Conservation (phyloP, 495 filamentous ascomycete genomes). For the Podospora appendiculata region DNA sequence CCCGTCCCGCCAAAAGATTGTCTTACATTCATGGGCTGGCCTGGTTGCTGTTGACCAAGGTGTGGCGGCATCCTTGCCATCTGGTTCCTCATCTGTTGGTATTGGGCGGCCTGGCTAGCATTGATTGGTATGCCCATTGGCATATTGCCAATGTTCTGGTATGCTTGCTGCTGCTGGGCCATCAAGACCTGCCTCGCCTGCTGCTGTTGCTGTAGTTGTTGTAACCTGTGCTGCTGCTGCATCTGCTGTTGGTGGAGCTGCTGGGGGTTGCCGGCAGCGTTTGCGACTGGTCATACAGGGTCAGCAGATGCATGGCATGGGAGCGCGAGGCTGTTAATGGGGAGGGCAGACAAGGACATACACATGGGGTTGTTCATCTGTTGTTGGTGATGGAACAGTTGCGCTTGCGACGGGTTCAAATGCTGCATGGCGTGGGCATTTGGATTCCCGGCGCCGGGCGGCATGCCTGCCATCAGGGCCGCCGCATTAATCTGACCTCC, state of each 20-base stretch:
- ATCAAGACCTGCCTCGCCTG: slow-evolving; percentile 37
- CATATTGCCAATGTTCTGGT: slow-evolving; percentile 35
- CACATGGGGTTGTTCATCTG: slow-evolving; percentile 25
- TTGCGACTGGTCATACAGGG: slow-evolving; percentile 28
- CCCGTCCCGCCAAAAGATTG: slow-evolving; percentile 1
- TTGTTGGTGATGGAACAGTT: slow-evolving; percentile 55
- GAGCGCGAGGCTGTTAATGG: background rate
- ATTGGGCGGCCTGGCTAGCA: slow-evolving; percentile 12
- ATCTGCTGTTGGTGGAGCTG: slow-evolving; percentile 24
- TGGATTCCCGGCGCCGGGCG: slow-evolving; percentile 59
- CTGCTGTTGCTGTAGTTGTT: slow-evolving; percentile 36
- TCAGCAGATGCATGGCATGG: slow-evolving; percentile 4
- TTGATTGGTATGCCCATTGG: slow-evolving; percentile 57
- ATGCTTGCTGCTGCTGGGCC: slow-evolving; percentile 42
- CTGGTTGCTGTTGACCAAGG: slow-evolving; percentile 30
- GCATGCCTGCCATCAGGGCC: slow-evolving; percentile 72
- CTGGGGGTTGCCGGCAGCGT: slow-evolving; percentile 5
- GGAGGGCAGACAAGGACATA: slow-evolving; percentile 7
- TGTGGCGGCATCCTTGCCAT: slow-evolving; percentile 28
- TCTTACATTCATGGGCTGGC: slow-evolving; percentile 35
- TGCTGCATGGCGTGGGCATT: slow-evolving; percentile 77
- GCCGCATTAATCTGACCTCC: slow-evolving; percentile 73
- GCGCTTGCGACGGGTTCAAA: slow-evolving; percentile 59
- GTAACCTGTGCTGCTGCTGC: slow-evolving; percentile 30
- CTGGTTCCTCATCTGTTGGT: slow-evolving; percentile 22